Conservation (phyloP, 2,329 filamentous ascomycete genomes). For the Parastagonospora nodorum region DNA sequence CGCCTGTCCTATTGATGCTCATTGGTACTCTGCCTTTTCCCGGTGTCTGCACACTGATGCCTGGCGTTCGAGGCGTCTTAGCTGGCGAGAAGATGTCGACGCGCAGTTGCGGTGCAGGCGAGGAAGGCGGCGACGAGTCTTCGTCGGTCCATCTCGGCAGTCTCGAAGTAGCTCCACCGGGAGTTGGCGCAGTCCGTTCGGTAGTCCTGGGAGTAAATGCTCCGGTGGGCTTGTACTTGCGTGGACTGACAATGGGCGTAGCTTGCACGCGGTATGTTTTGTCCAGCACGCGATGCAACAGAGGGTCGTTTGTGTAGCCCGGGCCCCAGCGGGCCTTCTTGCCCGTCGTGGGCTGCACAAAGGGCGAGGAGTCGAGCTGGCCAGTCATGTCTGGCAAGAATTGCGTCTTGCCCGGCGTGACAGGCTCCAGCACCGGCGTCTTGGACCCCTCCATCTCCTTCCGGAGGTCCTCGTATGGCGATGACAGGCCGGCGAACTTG, state of each 20-base stretch:
- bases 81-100: constrained; percentile 84
- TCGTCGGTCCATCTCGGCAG: constrained; percentile 33
- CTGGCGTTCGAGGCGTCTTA: constrained; percentile 71
- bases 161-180: constrained; percentile 25
- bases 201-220: constrained; percentile 46
- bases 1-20: constrained; percentile 54
- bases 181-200: constrained; percentile 32
- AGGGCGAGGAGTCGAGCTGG: constrained; percentile 56
- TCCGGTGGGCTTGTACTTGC: constrained; percentile 50
- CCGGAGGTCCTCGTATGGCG: constrained; percentile 76
- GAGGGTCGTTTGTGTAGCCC: constrained; percentile 65
- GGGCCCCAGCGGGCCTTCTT: constrained; percentile 24
- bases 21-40: constrained; percentile 48
- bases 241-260: constrained; percentile 77
- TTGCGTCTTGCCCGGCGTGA: constrained; percentile 43
- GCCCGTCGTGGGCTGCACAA: constrained; percentile 49
- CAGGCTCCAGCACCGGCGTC: constrained; percentile 38
- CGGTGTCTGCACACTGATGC: constrained; percentile 82
- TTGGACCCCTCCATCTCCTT: constrained; percentile 65
- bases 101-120: constrained; percentile 77
- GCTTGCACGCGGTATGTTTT: constrained; percentile 94
- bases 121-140: constrained; percentile 56
- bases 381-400: constrained; percentile 50
- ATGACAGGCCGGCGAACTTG: constrained; percentile 69
- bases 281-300: constrained; percentile 90